Percentiles rank a stretch among this genome's conserved stretches.
These are phyloP conservation scores for Scheffersomyces segobiensis DNA, from an alignment of 1,139 yeast genomes.

Conservation along the genomic window DNA sequence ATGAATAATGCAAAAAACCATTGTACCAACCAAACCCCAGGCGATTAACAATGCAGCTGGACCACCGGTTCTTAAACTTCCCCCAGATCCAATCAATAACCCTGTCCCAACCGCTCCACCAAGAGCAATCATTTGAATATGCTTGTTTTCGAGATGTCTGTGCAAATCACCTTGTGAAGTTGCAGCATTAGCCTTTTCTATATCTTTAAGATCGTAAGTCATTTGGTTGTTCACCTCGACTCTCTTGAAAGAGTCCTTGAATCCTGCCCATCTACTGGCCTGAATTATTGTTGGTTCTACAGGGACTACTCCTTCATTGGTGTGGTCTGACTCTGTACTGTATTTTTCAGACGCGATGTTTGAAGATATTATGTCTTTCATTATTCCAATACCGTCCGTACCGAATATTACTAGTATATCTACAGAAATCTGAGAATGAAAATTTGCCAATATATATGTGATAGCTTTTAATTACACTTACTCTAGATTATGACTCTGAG, in stretches of 20 bases:
- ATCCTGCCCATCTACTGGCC: conserved; percentile 5
- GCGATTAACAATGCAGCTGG: conserved; percentile 78
- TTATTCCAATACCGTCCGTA: background rate
- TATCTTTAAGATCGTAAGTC: conserved; percentile 25
- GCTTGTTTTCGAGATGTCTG: conserved; percentile 39
- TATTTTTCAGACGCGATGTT: background rate
- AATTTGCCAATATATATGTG: background rate
- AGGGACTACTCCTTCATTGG: background rate
- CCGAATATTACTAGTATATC: background rate
- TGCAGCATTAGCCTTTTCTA: conserved; percentile 39
- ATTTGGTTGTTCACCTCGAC: conserved; percentile 4
- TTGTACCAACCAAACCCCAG: conserved; percentile 51
- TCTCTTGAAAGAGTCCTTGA: conserved; percentile 14
- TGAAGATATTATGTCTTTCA: background rate
- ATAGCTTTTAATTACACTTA: background rate
- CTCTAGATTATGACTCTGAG: background rate
- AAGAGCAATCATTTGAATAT: conserved; percentile 47
- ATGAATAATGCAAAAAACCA: conserved; percentile 54
- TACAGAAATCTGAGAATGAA: background rate
- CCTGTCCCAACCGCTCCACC: conserved; percentile 44
- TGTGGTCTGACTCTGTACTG: background rate
- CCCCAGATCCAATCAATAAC: conserved; percentile 74
- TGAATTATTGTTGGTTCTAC: background rate
- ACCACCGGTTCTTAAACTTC: conserved; percentile 69
- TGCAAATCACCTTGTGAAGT: conserved; percentile 40